Conservation (phyloP, 139 green algal genomes). For the Parachlorella kessleri region DNA sequence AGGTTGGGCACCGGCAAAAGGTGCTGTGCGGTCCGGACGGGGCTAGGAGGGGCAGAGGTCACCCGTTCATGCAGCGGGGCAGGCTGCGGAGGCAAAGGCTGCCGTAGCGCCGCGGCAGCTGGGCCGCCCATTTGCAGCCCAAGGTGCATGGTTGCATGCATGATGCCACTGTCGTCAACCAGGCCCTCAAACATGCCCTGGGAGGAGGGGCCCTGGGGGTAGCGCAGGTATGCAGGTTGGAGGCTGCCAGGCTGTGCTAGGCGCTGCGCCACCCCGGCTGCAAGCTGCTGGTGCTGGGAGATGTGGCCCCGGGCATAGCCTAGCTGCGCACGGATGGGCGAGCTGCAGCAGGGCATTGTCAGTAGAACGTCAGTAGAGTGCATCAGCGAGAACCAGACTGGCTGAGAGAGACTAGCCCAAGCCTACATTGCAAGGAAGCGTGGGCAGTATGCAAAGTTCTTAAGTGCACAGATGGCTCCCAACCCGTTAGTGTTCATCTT, state of each 20-base stretch:
- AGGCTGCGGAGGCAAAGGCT: not conserved
- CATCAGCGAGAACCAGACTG: no score
- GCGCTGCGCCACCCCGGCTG: conserved; percentile 8
- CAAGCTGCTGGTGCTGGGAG: conserved; percentile 18
- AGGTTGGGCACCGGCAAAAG: no score
- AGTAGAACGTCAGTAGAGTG: no score
- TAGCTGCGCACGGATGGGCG: conserved; percentile 22
- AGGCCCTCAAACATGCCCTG: not conserved
- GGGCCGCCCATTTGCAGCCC: not conserved
- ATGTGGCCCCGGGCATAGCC: no score
- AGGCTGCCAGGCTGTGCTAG: not conserved
- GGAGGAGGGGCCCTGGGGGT: not conserved
- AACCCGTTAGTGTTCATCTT: no score
- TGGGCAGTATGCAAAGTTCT: no score
- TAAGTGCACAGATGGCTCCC: no score
- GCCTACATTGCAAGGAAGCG: no score
- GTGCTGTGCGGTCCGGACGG: no score
- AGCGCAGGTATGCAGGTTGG: conserved; percentile 2
- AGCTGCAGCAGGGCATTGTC: no score
- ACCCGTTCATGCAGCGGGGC: not conserved
- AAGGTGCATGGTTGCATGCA: not conserved
- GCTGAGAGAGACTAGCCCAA: no score
- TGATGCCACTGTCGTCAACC: not conserved
- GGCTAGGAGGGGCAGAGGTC: not conserved
- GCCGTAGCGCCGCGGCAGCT: not conserved